Evolutionary conservation across 441 rosid genomes (phyloP).

Genomic region (Codiaeum variegatum): DNA sequence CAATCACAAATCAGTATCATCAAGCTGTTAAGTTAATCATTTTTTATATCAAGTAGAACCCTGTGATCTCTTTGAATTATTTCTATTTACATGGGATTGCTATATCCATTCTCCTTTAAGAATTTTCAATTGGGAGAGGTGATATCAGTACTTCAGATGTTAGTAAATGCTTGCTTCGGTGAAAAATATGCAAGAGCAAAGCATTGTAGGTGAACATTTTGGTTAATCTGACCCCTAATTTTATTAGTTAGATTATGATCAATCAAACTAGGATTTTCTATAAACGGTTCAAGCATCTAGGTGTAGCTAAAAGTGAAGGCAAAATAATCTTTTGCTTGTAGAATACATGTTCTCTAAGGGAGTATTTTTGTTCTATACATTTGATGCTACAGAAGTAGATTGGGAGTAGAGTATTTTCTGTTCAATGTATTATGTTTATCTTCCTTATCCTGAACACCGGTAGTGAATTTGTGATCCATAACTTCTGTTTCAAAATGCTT

Average conservation of each 20-base stretch:
- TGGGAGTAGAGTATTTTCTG: not conserved
- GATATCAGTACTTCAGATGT: not conserved
- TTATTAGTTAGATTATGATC: not conserved
- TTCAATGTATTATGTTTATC: not conserved
- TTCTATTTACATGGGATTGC: not conserved
- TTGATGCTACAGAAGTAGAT: not conserved
- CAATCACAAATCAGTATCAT: not conserved
- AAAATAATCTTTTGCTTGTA: not conserved
- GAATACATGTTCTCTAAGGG: not conserved
- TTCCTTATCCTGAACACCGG: not conserved
- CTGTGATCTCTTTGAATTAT: not conserved
- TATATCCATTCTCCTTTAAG: not conserved
- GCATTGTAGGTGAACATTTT: not conserved
- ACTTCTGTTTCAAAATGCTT: constrained; percentile 12
- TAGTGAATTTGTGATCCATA: not conserved
- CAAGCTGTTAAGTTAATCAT: not conserved
- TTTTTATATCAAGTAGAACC: not conserved
- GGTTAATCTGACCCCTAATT: not conserved
- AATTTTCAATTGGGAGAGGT: not conserved
- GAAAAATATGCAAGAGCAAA: not conserved
- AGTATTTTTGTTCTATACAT: not conserved
- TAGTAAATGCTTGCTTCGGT: not conserved
- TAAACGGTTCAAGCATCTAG: not conserved
- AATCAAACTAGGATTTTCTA: not conserved
- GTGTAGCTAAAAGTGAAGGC: not conserved